Conservation (phyloP, 441 rosid genomes). For the Gossypium laxum region DNA sequence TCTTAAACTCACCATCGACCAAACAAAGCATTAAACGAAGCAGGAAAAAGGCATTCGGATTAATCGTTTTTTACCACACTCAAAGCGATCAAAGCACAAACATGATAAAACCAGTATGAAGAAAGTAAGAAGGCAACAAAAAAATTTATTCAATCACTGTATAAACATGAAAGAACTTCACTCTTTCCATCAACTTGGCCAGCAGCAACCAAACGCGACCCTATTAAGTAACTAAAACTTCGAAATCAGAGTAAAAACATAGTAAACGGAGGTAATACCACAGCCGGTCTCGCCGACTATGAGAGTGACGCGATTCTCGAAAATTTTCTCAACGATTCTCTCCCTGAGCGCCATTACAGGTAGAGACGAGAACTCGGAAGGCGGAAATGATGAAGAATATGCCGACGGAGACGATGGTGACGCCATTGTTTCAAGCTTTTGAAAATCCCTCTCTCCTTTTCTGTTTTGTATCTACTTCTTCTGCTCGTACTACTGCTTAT, state of each 20-base stretch:
- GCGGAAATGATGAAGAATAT: conserved; percentile 29
- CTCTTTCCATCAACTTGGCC: not conserved
- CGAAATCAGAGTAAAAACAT: not conserved
- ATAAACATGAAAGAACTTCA: not conserved
- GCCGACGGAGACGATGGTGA: conserved; percentile 38
- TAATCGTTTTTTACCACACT: not conserved
- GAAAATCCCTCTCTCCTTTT: not conserved
- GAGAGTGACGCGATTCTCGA: conserved; percentile 87
- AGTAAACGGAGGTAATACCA: conserved; percentile 41
- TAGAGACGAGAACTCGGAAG: conserved; percentile 54
- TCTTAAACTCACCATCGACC: too few species aligned
- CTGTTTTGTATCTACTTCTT: not conserved
- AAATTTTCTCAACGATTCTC: conserved; percentile 68
- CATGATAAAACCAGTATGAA: not conserved
- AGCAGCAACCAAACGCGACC: conserved; percentile 1
- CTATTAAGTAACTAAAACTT: not conserved
- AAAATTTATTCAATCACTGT: not conserved
- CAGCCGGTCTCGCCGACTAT: conserved; percentile 91
- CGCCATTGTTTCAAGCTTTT: conserved; percentile 28
- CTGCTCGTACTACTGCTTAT: not conserved
- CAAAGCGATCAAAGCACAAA: not conserved
- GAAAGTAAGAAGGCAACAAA: not conserved
- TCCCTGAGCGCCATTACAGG: conserved; percentile 53
- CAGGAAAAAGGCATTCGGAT: too few species aligned
- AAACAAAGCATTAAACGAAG: too few species aligned